These are phyloP conservation scores for Vaccinium macrocarpon DNA, from an alignment of 148 eudicot genomes.

Conservation along the genomic window DNA sequence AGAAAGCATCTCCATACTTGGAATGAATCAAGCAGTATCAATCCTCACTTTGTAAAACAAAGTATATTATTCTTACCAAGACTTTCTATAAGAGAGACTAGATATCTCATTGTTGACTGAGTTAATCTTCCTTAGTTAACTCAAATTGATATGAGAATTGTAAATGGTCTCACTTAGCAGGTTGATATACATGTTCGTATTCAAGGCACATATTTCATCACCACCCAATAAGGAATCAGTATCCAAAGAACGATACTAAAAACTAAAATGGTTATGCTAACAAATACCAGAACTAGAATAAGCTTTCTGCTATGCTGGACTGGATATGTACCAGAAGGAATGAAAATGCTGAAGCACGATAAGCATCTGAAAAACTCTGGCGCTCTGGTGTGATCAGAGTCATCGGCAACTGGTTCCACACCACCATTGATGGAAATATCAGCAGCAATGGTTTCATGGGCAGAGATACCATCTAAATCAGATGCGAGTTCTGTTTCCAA, in stretches of 20 bases:
- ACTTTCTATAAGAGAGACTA: not conserved
- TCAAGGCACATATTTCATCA: not conserved
- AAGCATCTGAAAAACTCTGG: slow-evolving; percentile 51
- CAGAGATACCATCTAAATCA: not conserved
- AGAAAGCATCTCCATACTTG: not conserved
- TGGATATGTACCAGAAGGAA: slow-evolving; percentile 52
- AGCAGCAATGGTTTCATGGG: slow-evolving; percentile 13
- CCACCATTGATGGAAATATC: slow-evolving; percentile 17
- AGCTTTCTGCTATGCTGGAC: not conserved
- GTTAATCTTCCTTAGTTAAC: not conserved
- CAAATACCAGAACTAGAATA: not conserved
- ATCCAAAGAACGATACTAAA: not conserved
- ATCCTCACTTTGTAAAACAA: not conserved
- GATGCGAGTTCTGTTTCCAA: slow-evolving; percentile 14
- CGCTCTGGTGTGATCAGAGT: not conserved
- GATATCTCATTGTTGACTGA: not conserved
- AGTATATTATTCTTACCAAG: not conserved
- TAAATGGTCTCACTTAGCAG: not conserved
- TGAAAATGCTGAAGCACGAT: slow-evolving; percentile 81
- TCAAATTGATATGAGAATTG: not conserved
- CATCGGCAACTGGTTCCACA: slow-evolving; percentile 15
- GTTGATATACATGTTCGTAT: not conserved
- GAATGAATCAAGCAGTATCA: not conserved
- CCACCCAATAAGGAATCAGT: not conserved
- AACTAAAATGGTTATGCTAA: not conserved